Percentiles rank a stretch among this genome's conserved stretches.
Evolutionary conservation across 352 stramenopile genomes (phyloP).

Genomic region (Proteromonas lacertae): DNA sequence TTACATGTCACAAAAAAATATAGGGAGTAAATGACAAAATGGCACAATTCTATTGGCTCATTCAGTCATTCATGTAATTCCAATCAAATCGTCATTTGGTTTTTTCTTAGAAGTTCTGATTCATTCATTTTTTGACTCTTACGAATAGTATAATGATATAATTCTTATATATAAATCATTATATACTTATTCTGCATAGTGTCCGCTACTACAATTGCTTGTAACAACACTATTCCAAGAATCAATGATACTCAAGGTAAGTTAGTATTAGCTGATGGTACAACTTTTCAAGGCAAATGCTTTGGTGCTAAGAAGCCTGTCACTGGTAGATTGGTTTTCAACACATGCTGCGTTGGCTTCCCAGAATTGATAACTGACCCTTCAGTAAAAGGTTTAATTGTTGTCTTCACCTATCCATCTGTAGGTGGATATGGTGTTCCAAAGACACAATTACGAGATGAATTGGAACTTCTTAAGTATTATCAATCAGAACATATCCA

Average conservation of each 20-base stretch:
- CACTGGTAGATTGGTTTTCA: constrained; percentile 84
- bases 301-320: constrained; percentile 53
- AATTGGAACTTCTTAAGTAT: constrained; percentile 59
- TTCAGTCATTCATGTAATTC: too few relatives aligned
- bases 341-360: constrained; percentile 73
- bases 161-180: too few relatives aligned
- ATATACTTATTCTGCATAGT: too few relatives aligned
- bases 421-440: constrained; percentile 94
- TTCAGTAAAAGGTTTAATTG: constrained; percentile 79
- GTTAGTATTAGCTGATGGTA: background rate
- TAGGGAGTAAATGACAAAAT: too few relatives aligned
- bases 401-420: constrained; percentile 78
- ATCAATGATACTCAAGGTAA: background rate
- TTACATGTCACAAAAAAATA: too few relatives aligned
- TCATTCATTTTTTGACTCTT: too few relatives aligned
- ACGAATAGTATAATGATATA: too few relatives aligned
- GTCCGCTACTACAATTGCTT: too few relatives aligned
- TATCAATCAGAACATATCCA: constrained; percentile 83
- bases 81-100: too few relatives aligned
- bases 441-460: constrained; percentile 37
- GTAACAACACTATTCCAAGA: too few relatives aligned
- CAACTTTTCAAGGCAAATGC: constrained; percentile 23
- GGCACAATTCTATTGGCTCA: too few relatives aligned
- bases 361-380: constrained; percentile 84
- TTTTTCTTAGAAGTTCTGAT: too few relatives aligned